These are phyloP conservation scores for Colletotrichum tamarilloi DNA, from an alignment of 2,329 filamentous ascomycete genomes.

Conservation along the genomic window DNA sequence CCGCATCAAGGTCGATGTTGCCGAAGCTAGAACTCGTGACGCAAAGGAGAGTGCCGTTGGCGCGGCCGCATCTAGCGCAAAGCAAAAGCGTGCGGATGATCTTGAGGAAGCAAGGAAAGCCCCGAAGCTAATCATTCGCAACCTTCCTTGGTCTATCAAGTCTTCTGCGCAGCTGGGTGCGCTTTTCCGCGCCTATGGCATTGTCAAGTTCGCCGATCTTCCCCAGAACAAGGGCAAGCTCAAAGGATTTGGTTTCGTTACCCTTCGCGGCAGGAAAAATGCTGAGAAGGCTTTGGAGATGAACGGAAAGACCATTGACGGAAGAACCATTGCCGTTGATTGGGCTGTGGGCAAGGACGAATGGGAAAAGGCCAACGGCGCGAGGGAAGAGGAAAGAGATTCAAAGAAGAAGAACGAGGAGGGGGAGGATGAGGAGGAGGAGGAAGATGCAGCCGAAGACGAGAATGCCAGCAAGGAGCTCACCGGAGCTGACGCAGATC, in stretches of 20 bases:
- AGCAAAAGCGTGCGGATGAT: conserved; percentile 69
- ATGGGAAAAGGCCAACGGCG: conserved; percentile 76
- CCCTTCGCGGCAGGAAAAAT: conserved; percentile 88
- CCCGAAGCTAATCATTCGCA: conserved; percentile 87
- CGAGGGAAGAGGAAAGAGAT: conserved; percentile 39
- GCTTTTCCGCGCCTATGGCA: conserved; percentile 89
- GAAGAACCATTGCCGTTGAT: conserved; percentile 89
- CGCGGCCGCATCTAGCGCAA: conserved; percentile 53
- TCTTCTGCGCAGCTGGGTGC: conserved; percentile 81
- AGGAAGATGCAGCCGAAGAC: conserved; percentile 40
- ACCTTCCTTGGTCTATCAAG: conserved; percentile 96
- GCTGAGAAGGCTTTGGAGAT: conserved; percentile 89
- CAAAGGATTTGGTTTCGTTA: conserved; percentile 92
- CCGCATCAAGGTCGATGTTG: conserved; percentile 87
- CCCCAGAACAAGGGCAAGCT: conserved; percentile 82
- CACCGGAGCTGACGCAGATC: conserved; percentile 55
- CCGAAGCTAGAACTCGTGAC: conserved; percentile 83
- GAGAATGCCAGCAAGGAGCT: conserved; percentile 47
- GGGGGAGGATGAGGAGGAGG: conserved; percentile 52
- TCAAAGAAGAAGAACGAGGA: conserved; percentile 45
- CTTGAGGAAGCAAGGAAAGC: conserved; percentile 69
- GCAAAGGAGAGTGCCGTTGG: conserved; percentile 46
- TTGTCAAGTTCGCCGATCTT: conserved; percentile 87
- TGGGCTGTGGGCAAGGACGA: conserved; percentile 94
- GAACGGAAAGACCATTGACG: conserved; percentile 92